Evolutionary conservation across 2,329 filamentous ascomycete genomes (phyloP), one percentile per base, ranked within the genome.

Genomic region (Epichloe aotearoae): DNA sequence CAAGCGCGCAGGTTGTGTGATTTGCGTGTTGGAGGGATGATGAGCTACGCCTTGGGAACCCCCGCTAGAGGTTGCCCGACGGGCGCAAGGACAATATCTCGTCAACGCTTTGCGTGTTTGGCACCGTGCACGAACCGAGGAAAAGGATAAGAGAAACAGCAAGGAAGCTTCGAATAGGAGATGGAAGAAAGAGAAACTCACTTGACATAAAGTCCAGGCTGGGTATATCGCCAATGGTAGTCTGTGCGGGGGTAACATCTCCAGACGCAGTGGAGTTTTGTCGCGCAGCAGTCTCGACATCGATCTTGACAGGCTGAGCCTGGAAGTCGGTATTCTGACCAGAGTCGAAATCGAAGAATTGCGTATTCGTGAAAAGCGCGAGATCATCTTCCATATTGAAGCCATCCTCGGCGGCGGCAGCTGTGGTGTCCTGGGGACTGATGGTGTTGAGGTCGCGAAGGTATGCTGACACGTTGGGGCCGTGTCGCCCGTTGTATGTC

Each of bases 381-480:
- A 91, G 72, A 56, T 89, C 83, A 53, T 84, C 80, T 59, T 87
- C 83, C 55, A 85, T 72, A 59, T 76, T 76, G 66, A 83, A 77
- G 48, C 73, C 68, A 50, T 84, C 79, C 54, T 83, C 75, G 8
- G 52, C 45, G 30, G 76, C 64, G 23, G 43, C 17, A 26, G 76
- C 64, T 23, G 73, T 60, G 52, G 58, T 59, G 49, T 73, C 77
- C 54, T 83, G 74, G 50, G 84, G 78, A 59, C 82, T 80, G 54
- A 84, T 73, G 54, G 82, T 79, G 73, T 95, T 95, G 61, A 96
- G 75, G 59, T 90, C 85, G 61, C 87, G 84, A 57, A 96, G 77
- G 72, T 93, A 95, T 63, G 89, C 84, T 63, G 88, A 89, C 69
- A 95, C 86, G 67, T 95, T 95, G 62, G 87, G 84, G 60, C 80